Evolutionary conservation across 2,329 filamentous ascomycete genomes (phyloP).

Genomic region (Fusarium xyrophilum): DNA sequence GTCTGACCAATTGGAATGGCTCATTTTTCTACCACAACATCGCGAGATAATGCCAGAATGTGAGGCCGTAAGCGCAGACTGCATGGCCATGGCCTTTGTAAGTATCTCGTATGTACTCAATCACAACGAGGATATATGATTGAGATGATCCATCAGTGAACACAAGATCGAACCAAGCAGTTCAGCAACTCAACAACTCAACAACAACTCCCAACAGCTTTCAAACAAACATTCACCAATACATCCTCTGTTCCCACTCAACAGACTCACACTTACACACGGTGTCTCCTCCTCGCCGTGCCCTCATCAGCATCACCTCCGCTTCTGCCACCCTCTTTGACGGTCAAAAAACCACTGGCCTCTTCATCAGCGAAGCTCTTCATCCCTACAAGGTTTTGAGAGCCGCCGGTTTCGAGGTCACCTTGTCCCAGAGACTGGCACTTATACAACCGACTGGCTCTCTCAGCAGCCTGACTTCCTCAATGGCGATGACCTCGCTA

Average conservation of each 20-base stretch:
- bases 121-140: not conserved
- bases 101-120: not conserved
- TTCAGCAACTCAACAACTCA: not conserved
- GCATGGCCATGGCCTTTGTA: not conserved
- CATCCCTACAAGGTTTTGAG: constrained; percentile 9
- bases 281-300: constrained; percentile 16
- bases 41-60: not conserved
- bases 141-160: too few relatives aligned
- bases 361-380: constrained; percentile 7
- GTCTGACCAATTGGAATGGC: not conserved
- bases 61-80: not conserved
- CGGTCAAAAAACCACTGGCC: constrained; percentile 11
- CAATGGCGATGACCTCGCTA: constrained; percentile 4
- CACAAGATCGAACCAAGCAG: not conserved
- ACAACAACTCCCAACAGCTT: not conserved
- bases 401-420: constrained; percentile 9
- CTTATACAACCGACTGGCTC: constrained; percentile 11
- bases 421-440: constrained; percentile 5
- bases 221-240: not conserved
- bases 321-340: constrained; percentile 16
- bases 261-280: not conserved
- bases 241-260: not conserved
- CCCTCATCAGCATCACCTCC: constrained; percentile 21
- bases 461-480: constrained; percentile 17
- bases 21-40: not conserved